phyloP scores from a whole-genome alignment of 768 basidiomycete species.

The Russula compacta region DNA sequence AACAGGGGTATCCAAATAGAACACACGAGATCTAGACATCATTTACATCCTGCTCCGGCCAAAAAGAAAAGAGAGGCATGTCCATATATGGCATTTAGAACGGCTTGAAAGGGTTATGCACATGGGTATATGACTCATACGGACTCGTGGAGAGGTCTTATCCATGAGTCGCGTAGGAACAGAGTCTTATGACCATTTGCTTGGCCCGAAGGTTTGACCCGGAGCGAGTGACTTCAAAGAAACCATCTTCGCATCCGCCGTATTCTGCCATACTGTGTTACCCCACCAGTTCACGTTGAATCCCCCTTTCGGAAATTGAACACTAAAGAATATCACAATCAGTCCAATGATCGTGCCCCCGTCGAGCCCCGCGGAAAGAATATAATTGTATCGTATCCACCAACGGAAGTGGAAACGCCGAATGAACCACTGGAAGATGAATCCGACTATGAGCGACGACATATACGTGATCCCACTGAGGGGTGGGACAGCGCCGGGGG shows the following conservation, averaged over 20 bases:
- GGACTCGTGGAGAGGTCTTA: background rate
- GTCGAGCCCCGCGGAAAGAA: conserved; percentile 64
- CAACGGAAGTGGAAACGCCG: conserved; percentile 57
- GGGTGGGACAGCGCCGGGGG: conserved; percentile 67
- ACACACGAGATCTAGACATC: too few species aligned
- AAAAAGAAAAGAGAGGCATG: too few species aligned
- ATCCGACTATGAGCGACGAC: conserved; percentile 69
- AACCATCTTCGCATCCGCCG: conserved; percentile 57
- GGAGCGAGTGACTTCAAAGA: conserved; percentile 41
- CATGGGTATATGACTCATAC: too few species aligned
- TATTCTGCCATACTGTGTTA: conserved; percentile 64
- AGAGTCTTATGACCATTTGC: conserved; percentile 12
- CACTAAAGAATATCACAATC: conserved; percentile 58
- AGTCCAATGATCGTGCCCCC: conserved; percentile 51
- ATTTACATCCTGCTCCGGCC: too few species aligned
- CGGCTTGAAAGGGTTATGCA: too few species aligned
- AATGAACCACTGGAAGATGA: conserved; percentile 80
- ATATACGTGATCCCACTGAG: conserved; percentile 87
- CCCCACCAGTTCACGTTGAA: conserved; percentile 69
- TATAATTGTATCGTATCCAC: conserved; percentile 82
- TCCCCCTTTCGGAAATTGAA: conserved; percentile 47
- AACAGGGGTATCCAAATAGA: too few species aligned
- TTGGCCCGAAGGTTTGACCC: conserved; percentile 51
- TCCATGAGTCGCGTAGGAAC: background rate
- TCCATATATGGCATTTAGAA: too few species aligned